Percentiles rank a stretch among this genome's conserved stretches.
Conservation (phyloP, 768 basidiomycete species). For the Mrakia frigida region DNA sequence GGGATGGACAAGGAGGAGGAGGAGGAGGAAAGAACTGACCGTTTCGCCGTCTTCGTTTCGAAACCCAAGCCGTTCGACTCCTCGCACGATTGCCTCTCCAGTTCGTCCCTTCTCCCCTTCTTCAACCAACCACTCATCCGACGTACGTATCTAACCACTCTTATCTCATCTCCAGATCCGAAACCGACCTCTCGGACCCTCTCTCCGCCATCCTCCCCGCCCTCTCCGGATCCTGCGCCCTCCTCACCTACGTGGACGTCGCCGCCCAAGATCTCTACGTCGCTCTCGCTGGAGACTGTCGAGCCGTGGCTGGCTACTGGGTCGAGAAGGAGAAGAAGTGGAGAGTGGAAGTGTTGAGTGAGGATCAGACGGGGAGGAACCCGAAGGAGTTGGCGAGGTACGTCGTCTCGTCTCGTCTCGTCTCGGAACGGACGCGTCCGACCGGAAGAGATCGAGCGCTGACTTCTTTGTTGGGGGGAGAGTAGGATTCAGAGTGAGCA, state of each 20-base stretch:
- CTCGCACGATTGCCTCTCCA: background rate
- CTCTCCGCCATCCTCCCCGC: slow-evolving; percentile 74
- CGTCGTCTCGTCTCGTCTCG: slow-evolving; percentile 35
- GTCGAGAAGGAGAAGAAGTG: slow-evolving; percentile 68
- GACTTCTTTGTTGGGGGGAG: background rate
- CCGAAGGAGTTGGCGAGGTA: slow-evolving; percentile 77
- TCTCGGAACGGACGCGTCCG: background rate
- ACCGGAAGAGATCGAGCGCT: no score
- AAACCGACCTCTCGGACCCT: slow-evolving; percentile 55
- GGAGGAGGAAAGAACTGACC: background rate
- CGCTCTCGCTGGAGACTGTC: slow-evolving; percentile 85
- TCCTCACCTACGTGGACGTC: slow-evolving; percentile 82
- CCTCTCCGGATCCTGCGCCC: slow-evolving; percentile 82
- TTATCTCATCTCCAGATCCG: slow-evolving; percentile 42
- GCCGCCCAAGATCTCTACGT: slow-evolving; percentile 76
- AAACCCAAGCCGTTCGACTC: slow-evolving; percentile 22
- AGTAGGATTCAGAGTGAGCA: slow-evolving; percentile 66
- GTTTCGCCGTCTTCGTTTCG: background rate
- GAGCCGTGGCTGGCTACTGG: slow-evolving; percentile 93
- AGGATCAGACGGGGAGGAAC: slow-evolving; percentile 94
- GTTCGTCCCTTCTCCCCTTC: slow-evolving; percentile 50
- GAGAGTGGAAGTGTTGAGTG: slow-evolving; percentile 87
- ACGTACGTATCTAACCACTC: slow-evolving; percentile 40
- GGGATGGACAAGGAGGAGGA: no score
- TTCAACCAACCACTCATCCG: slow-evolving; percentile 17